Conservation (phyloP, 1,139 yeast species). For the Keqinozyma sinolaborantium region DNA sequence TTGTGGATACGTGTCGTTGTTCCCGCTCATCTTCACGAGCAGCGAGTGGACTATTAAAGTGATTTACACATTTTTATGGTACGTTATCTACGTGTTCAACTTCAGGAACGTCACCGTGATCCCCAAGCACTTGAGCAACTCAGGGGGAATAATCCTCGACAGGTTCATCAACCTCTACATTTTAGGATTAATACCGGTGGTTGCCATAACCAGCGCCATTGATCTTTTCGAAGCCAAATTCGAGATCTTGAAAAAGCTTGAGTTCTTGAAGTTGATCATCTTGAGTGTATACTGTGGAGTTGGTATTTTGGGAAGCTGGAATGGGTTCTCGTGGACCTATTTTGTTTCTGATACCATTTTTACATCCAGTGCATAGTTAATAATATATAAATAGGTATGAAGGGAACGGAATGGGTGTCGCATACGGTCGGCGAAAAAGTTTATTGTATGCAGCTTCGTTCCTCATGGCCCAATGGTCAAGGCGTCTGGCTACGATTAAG, state of each 20-base stretch:
- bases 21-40: conserved; percentile 82
- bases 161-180: conserved; percentile 66
- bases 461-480: conserved; percentile 58
- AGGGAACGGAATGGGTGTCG: no score
- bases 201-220: conserved; percentile 49
- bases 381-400: no score
- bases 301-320: conserved; percentile 87
- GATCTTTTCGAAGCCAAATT: conserved; percentile 55
- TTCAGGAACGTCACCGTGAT: conserved; percentile 63
- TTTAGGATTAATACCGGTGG: conserved; percentile 64
- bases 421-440: no score
- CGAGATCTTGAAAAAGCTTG: conserved; percentile 48
- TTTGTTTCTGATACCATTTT: conserved; percentile 58
- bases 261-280: conserved; percentile 76
- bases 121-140: conserved; percentile 39
- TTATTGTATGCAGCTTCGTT: conserved; percentile 50
- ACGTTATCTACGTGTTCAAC: conserved; percentile 69
- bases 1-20: conserved; percentile 83
- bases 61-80: conserved; percentile 83
- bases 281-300: conserved; percentile 83
- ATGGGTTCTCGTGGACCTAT: conserved; percentile 84
- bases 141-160: conserved; percentile 56
- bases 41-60: conserved; percentile 77
- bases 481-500: conserved; percentile 54
- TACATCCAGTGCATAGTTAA: neutral